A percentile compares a stretch with the other conserved stretches of the same genome.
These are phyloP conservation scores for Endocladia muricata DNA, from an alignment of 31 red algal genomes.

Conservation along the genomic window DNA sequence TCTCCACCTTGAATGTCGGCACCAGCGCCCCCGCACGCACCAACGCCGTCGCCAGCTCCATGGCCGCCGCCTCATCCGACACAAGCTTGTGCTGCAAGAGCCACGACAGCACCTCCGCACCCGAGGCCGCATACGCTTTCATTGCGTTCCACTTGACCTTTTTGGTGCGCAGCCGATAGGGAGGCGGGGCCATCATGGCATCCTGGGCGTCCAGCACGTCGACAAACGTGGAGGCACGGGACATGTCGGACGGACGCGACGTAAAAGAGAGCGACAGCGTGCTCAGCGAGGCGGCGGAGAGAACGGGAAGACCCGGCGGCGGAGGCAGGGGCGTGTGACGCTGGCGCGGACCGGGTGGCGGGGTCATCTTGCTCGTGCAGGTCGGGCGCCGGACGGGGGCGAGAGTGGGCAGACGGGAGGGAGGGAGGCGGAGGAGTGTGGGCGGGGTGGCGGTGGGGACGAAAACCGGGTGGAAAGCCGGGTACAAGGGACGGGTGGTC, in stretches of 20 bases:
- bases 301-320: not conserved
- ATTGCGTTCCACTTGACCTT: slow-evolving; percentile 27
- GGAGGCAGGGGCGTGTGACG: slow-evolving; percentile 7
- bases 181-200: slow-evolving; percentile 37
- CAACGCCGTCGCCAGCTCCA: slow-evolving; percentile 26
- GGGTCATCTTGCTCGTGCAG: too few species aligned
- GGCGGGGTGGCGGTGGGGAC: too few species aligned
- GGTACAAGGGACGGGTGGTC: too few species aligned
- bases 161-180: not conserved
- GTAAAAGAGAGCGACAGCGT: not conserved
- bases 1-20: slow-evolving; percentile 49
- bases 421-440: too few species aligned
- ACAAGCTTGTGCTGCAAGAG: slow-evolving; percentile 30
- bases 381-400: too few species aligned
- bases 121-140: slow-evolving; percentile 29
- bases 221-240: slow-evolving; percentile 25
- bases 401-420: too few species aligned
- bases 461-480: too few species aligned
- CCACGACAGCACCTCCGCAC: slow-evolving; percentile 28
- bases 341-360: too few species aligned
- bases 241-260: slow-evolving; percentile 20
- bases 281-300: not conserved
- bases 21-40: slow-evolving; percentile 30
- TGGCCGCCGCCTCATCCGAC: slow-evolving; percentile 10
- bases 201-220: slow-evolving; percentile 50